Base-by-base conservation (phyloP, 805 yeast genomes). In the Kodamaea kakaduensis region DNA sequence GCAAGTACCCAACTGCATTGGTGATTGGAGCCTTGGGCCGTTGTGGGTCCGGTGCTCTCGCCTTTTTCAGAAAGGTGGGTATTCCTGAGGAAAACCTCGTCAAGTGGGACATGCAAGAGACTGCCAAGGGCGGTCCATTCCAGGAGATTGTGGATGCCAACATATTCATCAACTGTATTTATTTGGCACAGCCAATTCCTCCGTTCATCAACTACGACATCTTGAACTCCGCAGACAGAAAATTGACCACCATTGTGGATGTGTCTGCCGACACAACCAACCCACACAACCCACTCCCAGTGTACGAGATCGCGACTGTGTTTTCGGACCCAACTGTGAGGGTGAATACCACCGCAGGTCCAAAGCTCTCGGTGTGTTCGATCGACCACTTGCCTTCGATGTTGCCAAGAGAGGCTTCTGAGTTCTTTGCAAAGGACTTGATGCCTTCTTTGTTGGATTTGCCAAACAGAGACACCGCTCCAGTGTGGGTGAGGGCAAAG, bases 191-290 rank as follows among this genome's bases (percentile, higher is more conserved):
- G 64, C 95, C 96, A 56, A 93, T 93, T 54, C 81, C 97, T 21
- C 97, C 97, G 35, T 93, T 93, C 59, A 73, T 87, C 56, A 77
- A 81, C 64, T 62, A 58, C 49, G 84, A 83, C 20, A 60, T 75
- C 40, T 73, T 93, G 58, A 84, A 84, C 64, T 60, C 56, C 40
- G 64, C 69, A 28, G 63, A 69, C 45, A 86, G 98, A 77, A 81
- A 73, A 46, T 75, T 93, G 56, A 78, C 90, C 62, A 86, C 94
- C 12, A 87, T 93, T 42, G 97, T 93, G 35, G 99, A 93, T 61
- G 99, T 93, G 39, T 85, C 96, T 34, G 98, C 98, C 38, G 99
- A 93, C 67, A 93, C 97, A 31, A 93, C 98, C 37, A 93, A 93
- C 64, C 97, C 97, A 42, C 90, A 88, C 71, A 93, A 93, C 69